Base-by-base conservation (phyloP, 495 filamentous ascomycete genomes). In the Penicillium antarcticum region DNA sequence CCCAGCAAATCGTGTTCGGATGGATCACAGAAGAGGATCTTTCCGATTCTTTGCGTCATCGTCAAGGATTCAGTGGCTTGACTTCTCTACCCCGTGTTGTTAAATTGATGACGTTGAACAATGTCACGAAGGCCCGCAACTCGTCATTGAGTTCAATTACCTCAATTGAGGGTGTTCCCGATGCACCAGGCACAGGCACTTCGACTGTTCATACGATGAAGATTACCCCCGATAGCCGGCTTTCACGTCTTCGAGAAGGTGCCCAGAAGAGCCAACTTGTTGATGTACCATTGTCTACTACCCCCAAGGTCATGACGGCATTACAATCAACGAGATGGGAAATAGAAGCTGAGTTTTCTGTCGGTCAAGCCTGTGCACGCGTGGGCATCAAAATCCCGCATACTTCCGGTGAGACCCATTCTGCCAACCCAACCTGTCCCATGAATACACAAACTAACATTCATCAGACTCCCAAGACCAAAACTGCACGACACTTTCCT, bases 11-110 rank as follows among this genome's bases (percentile, higher is more conserved):
- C 14, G 65, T 70, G 2, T 72, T 60, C 40, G 64, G 68, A 29
- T 73, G 68, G 69, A 61, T 74, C 42, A 69, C 63, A 0, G 68
- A 74, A 37, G 69, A 74, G 37, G 68, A 70, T 53, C 42, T 74
- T 1, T 61, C 69, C 13, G 66, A 74, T 52, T 33, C 37, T 26
- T 49, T 61, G 34, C 68, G 68, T 4, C 56, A 69, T 57, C 58
- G 54, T 1, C 71, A 73, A 45, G 67, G 65, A n/a, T 74, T 70
- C 66, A 73, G 69, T 23, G 67, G 71, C 11, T 33, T 71, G 50
- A 59, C 70, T n/a, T 73, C 71, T 10, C 35, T 73, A 4, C 71
- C 70, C 8, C 58, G 68, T 14, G 53, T 58, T 10, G 49, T 65
- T 2, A 36, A 52, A 10, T 32, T 74, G 24, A 52, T 57, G 51